Conservation (phyloP, 805 yeast species). For the Starmerella apicola region DNA sequence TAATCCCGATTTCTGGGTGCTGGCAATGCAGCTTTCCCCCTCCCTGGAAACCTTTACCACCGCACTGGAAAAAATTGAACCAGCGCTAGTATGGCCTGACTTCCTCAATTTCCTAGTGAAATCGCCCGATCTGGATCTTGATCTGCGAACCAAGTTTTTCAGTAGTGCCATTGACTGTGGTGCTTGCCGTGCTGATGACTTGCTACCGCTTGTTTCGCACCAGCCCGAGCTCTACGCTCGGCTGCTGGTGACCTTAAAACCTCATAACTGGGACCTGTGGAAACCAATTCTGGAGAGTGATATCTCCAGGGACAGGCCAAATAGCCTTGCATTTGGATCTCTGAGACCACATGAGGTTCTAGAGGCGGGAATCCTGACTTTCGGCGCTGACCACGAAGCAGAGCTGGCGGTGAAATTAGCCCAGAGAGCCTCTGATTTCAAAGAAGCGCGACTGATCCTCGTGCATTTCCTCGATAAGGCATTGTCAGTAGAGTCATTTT, state of each 20-base stretch:
- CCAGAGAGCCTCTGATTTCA: neutral
- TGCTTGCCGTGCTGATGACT: neutral
- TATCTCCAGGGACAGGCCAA: too few species aligned
- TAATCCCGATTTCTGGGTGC: constrained; percentile 8
- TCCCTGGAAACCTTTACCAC: constrained; percentile 36
- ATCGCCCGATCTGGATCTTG: neutral
- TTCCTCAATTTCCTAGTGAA: constrained; percentile 39
- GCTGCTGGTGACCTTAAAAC: neutral
- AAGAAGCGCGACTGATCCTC: constrained; percentile 2
- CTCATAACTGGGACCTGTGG: constrained; percentile 5
- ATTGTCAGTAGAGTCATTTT: constrained; percentile 1
- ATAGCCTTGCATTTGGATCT: too few species aligned
- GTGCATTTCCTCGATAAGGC: constrained; percentile 1
- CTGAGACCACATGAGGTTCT: too few species aligned
- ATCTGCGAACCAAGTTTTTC: neutral
- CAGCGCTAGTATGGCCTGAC: constrained; percentile 42
- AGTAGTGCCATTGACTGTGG: neutral
- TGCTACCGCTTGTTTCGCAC: neutral
- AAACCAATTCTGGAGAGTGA: neutral
- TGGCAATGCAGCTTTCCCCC: constrained; percentile 9
- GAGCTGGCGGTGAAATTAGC: neutral
- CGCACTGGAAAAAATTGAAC: constrained; percentile 40
- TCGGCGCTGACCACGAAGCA: neutral
- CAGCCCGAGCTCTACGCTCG: neutral
- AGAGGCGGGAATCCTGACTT: neutral